A percentile compares a stretch with the other conserved stretches of the same genome.
Evolutionary conservation across 345 rosid species (phyloP).

Genomic region (Adansonia digitata): DNA sequence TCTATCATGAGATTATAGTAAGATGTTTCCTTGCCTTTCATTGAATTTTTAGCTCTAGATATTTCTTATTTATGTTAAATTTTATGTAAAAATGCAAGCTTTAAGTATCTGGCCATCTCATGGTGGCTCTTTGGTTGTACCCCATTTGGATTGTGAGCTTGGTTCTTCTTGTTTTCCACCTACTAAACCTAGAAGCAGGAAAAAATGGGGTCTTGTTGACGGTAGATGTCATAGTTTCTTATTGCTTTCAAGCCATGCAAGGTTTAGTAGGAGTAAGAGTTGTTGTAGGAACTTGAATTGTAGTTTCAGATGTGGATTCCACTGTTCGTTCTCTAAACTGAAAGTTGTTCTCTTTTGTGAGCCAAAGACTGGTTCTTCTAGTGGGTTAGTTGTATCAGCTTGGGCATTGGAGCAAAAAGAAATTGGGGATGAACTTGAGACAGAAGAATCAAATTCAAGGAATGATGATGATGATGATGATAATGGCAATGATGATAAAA

Average conservation of each 20-base stretch:
- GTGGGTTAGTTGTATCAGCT: slow-evolving; percentile 40
- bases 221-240: slow-evolving; percentile 27
- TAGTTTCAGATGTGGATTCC: slow-evolving; percentile 24
- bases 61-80: slow-evolving; percentile 13
- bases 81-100: slow-evolving; percentile 55
- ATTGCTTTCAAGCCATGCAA: slow-evolving; percentile 29
- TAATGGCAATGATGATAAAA: slow-evolving; percentile 10
- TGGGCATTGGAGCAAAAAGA: slow-evolving; percentile 56
- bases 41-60: slow-evolving; percentile 24
- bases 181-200: slow-evolving; percentile 24
- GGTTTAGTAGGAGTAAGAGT: slow-evolving; percentile 15
- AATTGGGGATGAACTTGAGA: slow-evolving; percentile 32
- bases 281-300: slow-evolving; percentile 23
- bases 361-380: slow-evolving; percentile 26
- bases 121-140: slow-evolving; percentile 40
- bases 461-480: slow-evolving; percentile 20
- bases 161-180: slow-evolving; percentile 31
- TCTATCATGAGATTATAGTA: slow-evolving; percentile 12
- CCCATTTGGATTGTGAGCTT: slow-evolving; percentile 44
- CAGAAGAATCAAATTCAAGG: slow-evolving; percentile 26
- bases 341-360: slow-evolving; percentile 28
- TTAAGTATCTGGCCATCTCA: slow-evolving; percentile 44
- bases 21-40: slow-evolving; percentile 15
- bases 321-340: slow-evolving; percentile 18
- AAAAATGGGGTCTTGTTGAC: slow-evolving; percentile 22